Evolutionary conservation across 352 stramenopile species (phyloP), one percentile per base, ranked within the genome.

Genomic region (Pythium volutum): DNA sequence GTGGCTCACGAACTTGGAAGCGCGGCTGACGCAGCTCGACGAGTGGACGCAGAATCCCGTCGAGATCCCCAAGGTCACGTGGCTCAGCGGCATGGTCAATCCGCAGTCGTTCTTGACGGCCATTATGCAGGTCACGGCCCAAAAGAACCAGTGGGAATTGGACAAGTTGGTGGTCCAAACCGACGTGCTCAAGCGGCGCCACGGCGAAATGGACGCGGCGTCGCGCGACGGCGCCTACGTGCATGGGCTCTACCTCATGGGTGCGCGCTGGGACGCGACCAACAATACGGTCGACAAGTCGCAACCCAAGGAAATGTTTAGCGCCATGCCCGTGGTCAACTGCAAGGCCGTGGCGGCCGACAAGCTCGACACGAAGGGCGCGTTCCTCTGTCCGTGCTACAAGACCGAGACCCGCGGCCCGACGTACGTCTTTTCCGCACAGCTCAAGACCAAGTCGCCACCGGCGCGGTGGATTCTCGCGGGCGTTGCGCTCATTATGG

Each of bases 291-390:
- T 99, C 41, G 94, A 98, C 63, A 97, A 96, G 33, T 98, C 87
- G 20, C 84, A 95, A 55, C 97, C 97, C 15, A 98, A 98, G 71
- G 97, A 99, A 70, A 99, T 99, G 93, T 99, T 98, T 66, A 98
- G 81, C 39, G 56, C 81, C 23, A 98, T 99, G 93, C 97, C 97
- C 22, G 88, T 99, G 50, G 98, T 99, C 70, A 98, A 98, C 72
- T 97, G 98, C 68, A 98, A 97, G 68, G 97, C 96, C 27, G 92
- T 99, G 14, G 87, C 92, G 0, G 74, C 87, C 7, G 96, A 99
- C 66, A 98, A 98, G 60, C 85, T 97, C 3, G 96, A 99, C 50
- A 56, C 96, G 33, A 98, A 97, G 52, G 96, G 93, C 3, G 84
- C 98, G 26, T 99, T 97, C 72, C 60, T 96, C 6, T 99, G 97